Evolutionary conservation across 1,284 basidiomycete genomes (phyloP), one percentile per base, ranked within the genome.

Genomic region (Ceratobasidium papillatum): DNA sequence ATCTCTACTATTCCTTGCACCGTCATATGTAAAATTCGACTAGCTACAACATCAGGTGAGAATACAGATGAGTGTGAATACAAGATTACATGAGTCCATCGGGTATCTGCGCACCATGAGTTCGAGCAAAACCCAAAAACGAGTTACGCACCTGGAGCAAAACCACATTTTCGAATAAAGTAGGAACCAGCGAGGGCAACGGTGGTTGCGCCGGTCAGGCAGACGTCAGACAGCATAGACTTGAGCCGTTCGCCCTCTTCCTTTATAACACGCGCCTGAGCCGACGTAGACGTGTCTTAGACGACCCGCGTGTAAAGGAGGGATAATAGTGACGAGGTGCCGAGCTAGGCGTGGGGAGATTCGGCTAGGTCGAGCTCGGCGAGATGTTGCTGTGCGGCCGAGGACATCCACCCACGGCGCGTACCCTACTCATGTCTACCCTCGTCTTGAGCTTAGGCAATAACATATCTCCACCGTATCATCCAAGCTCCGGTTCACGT

Each of bases 161-260:
- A 94, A 1, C 92, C 91, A 81, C 89, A 94, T 65, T 93, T 86
- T 58, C 94, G 90, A 47, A 90, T 88, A 68, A 94, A 86, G 80
- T 94, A 94, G 78, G 87, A 83, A 3, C 91, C 89, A 36, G 94
- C 83, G 74, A 84, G 88, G 8, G 90, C 91, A 4, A 88, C 84
- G 76, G 90, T 86, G 76, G 89, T 84, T 25, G 87, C 88, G 32
- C 90, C 89, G 14, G 83, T 82, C 78, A 85, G 80, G 78, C 92
- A 91, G 8, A 93, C 92, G 52, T 91, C 89, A 12, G 92, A 93
- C 12, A 94, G 83, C 91, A 92, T 92, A 3, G 86, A 86, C 78
- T 88, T 86, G 54, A 93, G 87, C 61, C 88, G 82, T 76, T 88
- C 82, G 8, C 89, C 91, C 78, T 92, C 90, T 76, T 93, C 91